Evolutionary conservation across 2,329 filamentous ascomycete genomes (phyloP).

Genomic region (Cytospora paraplurivora): DNA sequence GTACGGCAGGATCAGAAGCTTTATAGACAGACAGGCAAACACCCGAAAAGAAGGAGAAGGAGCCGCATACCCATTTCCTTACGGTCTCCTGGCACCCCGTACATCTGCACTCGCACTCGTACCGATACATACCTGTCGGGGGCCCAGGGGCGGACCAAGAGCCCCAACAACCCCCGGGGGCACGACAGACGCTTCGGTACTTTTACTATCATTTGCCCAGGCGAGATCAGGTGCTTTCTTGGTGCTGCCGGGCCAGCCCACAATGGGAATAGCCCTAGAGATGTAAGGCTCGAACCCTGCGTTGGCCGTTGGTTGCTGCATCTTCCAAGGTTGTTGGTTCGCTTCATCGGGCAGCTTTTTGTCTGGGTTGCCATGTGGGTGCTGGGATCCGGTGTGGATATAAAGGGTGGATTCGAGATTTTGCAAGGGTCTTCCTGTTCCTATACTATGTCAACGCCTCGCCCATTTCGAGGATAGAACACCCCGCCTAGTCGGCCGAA

Average conservation of each 20-base stretch:
- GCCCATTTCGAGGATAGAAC: not conserved
- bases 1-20: constrained; percentile 15
- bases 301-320: constrained; percentile 6
- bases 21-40: constrained; percentile 22
- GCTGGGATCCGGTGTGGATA: constrained; percentile 10
- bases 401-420: not conserved
- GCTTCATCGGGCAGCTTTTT: not conserved
- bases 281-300: constrained; percentile 8
- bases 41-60: constrained; percentile 4
- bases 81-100: not conserved
- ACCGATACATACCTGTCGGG: not conserved
- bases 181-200: constrained; percentile 5
- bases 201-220: constrained; percentile 18
- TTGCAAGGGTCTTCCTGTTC: not conserved
- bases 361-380: constrained; percentile 13
- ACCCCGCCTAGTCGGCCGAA: not conserved
- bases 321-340: not conserved
- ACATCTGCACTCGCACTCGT: not conserved
- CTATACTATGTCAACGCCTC: too few species aligned
- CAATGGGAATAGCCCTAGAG: constrained; percentile 15
- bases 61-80: constrained; percentile 21
- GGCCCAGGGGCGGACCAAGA: constrained; percentile 8
- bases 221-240: constrained; percentile 22
- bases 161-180: constrained; percentile 11
- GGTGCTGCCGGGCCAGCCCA: constrained; percentile 22